Conservation (phyloP, 257 asterid species). For the Solanum dulcamara region DNA sequence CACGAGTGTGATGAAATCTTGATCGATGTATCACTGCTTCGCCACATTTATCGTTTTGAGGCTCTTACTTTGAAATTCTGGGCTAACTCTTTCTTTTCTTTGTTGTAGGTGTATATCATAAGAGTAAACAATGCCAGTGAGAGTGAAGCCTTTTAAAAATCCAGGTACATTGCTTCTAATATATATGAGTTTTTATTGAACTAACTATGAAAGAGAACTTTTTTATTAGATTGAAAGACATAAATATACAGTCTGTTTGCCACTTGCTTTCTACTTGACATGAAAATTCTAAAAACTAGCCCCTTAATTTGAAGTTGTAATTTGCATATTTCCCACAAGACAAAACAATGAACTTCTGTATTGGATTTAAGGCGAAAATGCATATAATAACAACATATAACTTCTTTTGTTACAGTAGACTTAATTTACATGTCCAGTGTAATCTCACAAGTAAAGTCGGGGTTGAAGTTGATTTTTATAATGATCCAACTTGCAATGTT, state of each 20-base stretch:
- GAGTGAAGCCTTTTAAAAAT: neutral
- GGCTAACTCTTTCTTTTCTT: neutral
- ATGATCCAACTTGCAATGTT: neutral
- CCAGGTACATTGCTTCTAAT: neutral
- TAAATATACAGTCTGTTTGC: too few species aligned
- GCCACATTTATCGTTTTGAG: neutral
- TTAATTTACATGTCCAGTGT: too few species aligned
- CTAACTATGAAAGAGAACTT: neutral
- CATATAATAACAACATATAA: neutral
- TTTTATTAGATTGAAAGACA: neutral
- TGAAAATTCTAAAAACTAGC: too few species aligned
- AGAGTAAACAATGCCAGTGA: conserved; percentile 21
- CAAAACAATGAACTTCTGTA: neutral
- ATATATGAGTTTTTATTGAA: neutral
- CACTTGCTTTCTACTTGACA: too few species aligned
- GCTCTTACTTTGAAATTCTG: neutral
- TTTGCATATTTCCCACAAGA: neutral
- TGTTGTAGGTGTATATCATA: conserved; percentile 31
- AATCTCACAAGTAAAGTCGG: neutral
- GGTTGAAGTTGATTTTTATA: neutral
- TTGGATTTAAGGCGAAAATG: neutral
- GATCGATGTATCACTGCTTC: neutral
- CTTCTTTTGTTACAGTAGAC: too few species aligned
- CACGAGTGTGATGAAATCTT: neutral
- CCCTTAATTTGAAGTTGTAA: neutral